These are phyloP conservation scores for Termitomyces sp. DNA, from an alignment of 768 basidiomycete genomes.

Conservation along the genomic window DNA sequence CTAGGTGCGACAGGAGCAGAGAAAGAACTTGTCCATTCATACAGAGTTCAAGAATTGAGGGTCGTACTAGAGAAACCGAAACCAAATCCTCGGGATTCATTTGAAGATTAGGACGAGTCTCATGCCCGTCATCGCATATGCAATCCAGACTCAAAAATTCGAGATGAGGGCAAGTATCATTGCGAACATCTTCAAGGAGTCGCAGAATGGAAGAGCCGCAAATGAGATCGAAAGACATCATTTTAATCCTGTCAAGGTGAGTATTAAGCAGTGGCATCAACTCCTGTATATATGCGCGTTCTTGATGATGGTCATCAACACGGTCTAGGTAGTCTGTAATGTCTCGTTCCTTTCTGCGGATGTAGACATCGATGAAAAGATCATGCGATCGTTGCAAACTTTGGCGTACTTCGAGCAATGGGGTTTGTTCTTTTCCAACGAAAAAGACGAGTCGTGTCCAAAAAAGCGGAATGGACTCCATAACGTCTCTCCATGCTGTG, in stretches of 20 bases:
- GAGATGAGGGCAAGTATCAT: not conserved
- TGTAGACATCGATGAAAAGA: not conserved
- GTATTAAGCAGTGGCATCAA: not conserved
- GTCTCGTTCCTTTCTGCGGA: not conserved
- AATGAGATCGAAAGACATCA: not conserved
- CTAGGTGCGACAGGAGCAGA: not conserved
- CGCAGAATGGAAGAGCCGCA: not conserved
- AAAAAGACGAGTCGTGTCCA: not conserved
- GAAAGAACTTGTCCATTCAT: not conserved
- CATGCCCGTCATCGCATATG: not conserved
- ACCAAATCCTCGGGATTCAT: not conserved
- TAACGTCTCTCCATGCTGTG: not conserved
- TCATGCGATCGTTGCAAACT: not conserved
- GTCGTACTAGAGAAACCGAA: not conserved
- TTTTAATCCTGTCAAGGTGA: not conserved
- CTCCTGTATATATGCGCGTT: not conserved
- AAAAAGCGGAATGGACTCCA: not conserved
- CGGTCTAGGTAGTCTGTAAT: not conserved
- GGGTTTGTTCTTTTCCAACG: not conserved
- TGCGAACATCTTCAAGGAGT: not conserved
- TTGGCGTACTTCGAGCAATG: not conserved
- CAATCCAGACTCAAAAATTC: not conserved
- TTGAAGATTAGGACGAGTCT: not conserved
- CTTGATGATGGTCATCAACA: not conserved
- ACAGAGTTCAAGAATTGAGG: not conserved